A percentile compares a stretch with the other conserved stretches of the same genome.
phyloP scores from a whole-genome alignment of 2,329 filamentous ascomycete genomes.

The Neurospora sp. region DNA sequence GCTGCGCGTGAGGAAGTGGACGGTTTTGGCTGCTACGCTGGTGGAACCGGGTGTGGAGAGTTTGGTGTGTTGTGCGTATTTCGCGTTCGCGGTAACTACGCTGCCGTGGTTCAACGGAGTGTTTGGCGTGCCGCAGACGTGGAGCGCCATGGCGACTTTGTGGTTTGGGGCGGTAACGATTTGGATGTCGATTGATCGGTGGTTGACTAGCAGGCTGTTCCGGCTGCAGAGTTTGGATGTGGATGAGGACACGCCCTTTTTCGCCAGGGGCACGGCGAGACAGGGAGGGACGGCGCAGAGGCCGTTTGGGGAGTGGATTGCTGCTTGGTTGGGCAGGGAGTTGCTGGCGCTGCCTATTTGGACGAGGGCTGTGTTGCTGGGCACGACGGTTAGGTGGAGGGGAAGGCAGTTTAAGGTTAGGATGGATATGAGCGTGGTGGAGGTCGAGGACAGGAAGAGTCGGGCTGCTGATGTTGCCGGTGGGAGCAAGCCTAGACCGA shows the following conservation, averaged over 20 bases:
- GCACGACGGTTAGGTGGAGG: slow-evolving; percentile 78
- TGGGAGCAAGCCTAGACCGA: background rate
- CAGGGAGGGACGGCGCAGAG: slow-evolving; percentile 35
- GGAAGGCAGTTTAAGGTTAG: slow-evolving; percentile 73
- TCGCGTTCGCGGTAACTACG: slow-evolving; percentile 68
- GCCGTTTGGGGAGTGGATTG: slow-evolving; percentile 59
- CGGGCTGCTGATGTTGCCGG: background rate
- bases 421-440: slow-evolving; percentile 69
- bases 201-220: slow-evolving; percentile 64
- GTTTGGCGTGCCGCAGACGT: slow-evolving; percentile 51
- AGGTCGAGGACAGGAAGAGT: slow-evolving; percentile 13
- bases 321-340: slow-evolving; percentile 80
- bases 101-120: slow-evolving; percentile 50
- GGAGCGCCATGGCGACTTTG: slow-evolving; percentile 50
- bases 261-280: slow-evolving; percentile 44
- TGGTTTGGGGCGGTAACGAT: slow-evolving; percentile 55
- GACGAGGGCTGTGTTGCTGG: slow-evolving; percentile 82
- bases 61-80: slow-evolving; percentile 71
- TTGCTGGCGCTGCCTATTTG: slow-evolving; percentile 77
- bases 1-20: slow-evolving; percentile 90
- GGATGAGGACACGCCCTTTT: slow-evolving; percentile 63
- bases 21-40: slow-evolving; percentile 76
- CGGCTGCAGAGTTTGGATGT: slow-evolving; percentile 59
- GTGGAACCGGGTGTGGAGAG: slow-evolving; percentile 90
- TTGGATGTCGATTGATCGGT: slow-evolving; percentile 72